Evolutionary conservation across 805 yeast genomes (phyloP).

Genomic region (Lipomyces anomalus): DNA sequence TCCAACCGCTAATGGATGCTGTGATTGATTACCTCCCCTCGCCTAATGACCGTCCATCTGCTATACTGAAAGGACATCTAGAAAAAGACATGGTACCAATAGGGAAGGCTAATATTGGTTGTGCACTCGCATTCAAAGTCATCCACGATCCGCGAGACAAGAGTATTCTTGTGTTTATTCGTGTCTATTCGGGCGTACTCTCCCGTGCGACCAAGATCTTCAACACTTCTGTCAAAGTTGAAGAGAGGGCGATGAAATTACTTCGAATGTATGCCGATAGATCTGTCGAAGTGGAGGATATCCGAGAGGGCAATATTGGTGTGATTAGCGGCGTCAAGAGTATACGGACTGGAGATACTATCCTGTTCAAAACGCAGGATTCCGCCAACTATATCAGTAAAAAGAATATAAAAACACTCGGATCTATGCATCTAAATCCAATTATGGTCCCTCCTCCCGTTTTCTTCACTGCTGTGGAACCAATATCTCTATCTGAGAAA

Average conservation of each 20-base stretch:
- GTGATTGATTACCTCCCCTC: constrained; percentile 73
- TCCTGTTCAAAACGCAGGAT: constrained; percentile 45
- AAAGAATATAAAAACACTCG: not conserved
- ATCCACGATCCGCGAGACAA: constrained; percentile 69
- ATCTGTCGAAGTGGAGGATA: constrained; percentile 61
- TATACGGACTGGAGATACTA: constrained; percentile 85
- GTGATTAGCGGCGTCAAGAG: constrained; percentile 71
- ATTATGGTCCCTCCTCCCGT: constrained; percentile 89
- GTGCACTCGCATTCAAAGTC: constrained; percentile 89
- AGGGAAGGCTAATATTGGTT: constrained; percentile 21
- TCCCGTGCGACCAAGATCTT: constrained; percentile 55
- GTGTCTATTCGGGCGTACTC: constrained; percentile 81
- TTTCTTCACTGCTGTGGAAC: constrained; percentile 78
- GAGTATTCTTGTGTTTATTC: constrained; percentile 76
- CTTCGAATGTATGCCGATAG: constrained; percentile 83
- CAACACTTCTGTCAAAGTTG: constrained; percentile 65
- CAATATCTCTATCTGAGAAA: constrained; percentile 74
- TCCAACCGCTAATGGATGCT: constrained; percentile 88
- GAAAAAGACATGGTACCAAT: constrained; percentile 3
- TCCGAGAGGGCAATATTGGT: constrained; percentile 81
- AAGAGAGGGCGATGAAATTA: constrained; percentile 60
- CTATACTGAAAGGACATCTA: constrained; percentile 18
- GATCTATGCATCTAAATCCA: constrained; percentile 48
- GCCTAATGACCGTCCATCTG: constrained; percentile 55
- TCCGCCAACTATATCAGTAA: constrained; percentile 34